Percentiles rank a stretch among this genome's conserved stretches.
Conservation (phyloP, 345 rosid genomes). For the Arabis alpina region DNA sequence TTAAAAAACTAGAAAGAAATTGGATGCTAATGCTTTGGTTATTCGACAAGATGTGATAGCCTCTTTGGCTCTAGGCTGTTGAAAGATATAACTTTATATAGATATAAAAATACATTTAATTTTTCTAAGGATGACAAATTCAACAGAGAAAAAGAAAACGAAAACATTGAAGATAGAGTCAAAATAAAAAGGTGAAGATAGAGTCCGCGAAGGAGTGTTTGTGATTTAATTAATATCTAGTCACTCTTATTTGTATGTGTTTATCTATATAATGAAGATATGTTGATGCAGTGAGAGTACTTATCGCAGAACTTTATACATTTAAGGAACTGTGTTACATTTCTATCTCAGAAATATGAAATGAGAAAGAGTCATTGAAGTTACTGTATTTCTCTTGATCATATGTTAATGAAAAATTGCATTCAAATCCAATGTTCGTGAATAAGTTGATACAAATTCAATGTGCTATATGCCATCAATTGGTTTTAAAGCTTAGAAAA, state of each 20-base stretch:
- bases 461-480: too few relatives aligned
- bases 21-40: slow-evolving; percentile 4
- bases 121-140: background rate
- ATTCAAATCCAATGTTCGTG: too few relatives aligned
- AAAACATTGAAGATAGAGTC: background rate
- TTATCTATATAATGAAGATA: background rate
- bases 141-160: background rate
- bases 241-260: background rate
- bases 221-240: background rate
- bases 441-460: too few relatives aligned
- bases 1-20: background rate
- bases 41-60: slow-evolving; percentile 27
- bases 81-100: background rate
- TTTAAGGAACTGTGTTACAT: too few relatives aligned
- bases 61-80: slow-evolving; percentile 26
- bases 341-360: too few relatives aligned
- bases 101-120: background rate
- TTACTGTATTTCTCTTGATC: too few relatives aligned
- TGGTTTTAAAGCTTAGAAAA: too few relatives aligned
- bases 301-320: background rate
- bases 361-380: too few relatives aligned
- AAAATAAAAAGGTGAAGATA: slow-evolving; percentile 8
- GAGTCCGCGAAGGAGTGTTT: background rate
- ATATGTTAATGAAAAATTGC: too few relatives aligned
- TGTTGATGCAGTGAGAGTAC: background rate